Evolutionary conservation across 164 flowering plant genomes (phyloP).

Genomic region (Liquidambar formosana): DNA sequence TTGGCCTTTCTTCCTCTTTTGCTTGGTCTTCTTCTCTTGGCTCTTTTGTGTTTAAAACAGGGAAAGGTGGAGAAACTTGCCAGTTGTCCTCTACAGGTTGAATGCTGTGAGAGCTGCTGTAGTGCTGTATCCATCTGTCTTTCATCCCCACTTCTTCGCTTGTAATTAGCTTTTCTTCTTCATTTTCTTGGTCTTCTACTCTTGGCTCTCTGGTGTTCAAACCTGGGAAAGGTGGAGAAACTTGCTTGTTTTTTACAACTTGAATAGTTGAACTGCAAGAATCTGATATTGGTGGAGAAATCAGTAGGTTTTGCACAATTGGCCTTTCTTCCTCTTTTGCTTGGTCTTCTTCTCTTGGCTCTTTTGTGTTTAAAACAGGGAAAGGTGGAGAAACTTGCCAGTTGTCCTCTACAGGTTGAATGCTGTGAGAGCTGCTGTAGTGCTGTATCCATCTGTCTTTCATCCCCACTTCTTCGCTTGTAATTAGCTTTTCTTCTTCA

Average conservation of each 20-base stretch:
- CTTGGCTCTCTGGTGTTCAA: no score
- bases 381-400: not conserved
- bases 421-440: no score
- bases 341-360: not conserved
- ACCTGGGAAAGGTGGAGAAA: no score
- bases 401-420: not conserved
- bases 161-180: no score
- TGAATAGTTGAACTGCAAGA: no score
- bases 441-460: no score
- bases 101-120: no score
- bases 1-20: not conserved
- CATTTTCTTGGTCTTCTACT: no score
- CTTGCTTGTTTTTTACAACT: not conserved
- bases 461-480: no score
- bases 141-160: no score
- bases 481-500: no score
- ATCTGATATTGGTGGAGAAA: not conserved
- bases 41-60: not conserved
- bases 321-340: not conserved
- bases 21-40: not conserved
- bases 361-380: not conserved
- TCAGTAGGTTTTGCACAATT: not conserved
- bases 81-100: not conserved
- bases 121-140: no score
- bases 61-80: not conserved